Conservation (phyloP, 495 filamentous ascomycete species). For the Amphirosellinia nigrospora region DNA sequence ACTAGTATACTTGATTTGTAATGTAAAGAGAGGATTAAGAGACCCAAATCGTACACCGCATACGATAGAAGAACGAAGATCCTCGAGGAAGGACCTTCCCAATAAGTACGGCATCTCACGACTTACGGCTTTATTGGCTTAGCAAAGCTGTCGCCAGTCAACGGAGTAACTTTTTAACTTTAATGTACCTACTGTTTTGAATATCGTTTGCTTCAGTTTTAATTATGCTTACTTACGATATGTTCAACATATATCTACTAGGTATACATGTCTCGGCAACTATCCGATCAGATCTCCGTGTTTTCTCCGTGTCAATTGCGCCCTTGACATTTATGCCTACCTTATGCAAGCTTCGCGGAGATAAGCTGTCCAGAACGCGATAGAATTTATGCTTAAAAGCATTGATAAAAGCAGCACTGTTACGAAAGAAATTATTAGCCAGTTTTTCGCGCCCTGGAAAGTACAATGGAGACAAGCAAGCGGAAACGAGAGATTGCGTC, state of each 20-base stretch:
- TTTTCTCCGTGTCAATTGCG: not conserved
- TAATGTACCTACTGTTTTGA: too few relatives aligned
- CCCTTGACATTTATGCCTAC: not conserved
- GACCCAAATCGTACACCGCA: not conserved
- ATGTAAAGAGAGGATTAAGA: not conserved
- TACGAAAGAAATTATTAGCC: not conserved
- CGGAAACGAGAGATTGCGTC: slow-evolving; percentile 21
- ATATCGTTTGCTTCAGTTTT: too few relatives aligned
- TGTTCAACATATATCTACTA: not conserved
- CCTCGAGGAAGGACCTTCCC: not conserved
- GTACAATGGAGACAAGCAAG: not conserved
- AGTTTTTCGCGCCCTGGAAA: not conserved
- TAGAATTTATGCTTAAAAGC: too few relatives aligned
- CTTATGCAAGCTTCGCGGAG: not conserved
- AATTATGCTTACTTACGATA: too few relatives aligned
- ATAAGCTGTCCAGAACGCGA: not conserved
- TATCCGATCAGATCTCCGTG: not conserved
- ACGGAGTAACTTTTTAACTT: not conserved
- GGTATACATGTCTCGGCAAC: not conserved
- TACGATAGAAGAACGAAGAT: not conserved
- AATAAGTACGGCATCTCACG: not conserved
- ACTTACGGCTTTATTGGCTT: not conserved
- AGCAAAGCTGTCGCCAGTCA: not conserved
- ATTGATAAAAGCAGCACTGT: not conserved
- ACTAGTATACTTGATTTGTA: not conserved